Evolutionary conservation across 2,329 filamentous ascomycete genomes (phyloP).

Genomic region (Chrysosporium keratinophilum): DNA sequence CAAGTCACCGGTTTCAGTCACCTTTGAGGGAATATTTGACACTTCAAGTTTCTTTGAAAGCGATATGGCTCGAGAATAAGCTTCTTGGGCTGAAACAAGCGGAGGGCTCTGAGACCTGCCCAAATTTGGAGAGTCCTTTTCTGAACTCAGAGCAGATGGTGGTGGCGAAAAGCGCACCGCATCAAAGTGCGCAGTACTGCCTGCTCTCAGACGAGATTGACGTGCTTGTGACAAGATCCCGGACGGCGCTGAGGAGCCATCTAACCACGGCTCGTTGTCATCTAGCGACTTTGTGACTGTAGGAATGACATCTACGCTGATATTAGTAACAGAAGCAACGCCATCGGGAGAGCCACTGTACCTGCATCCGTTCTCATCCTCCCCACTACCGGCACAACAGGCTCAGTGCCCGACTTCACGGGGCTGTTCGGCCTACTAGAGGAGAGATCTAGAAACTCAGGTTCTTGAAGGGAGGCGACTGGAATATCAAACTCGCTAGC

Average conservation of each 20-base stretch:
- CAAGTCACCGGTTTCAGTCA: conserved; percentile 86
- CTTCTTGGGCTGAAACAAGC: conserved; percentile 59
- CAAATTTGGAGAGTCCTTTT: conserved; percentile 11
- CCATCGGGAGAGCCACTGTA: conserved; percentile 1
- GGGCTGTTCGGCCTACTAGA: conserved; percentile 18
- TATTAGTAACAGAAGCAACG: neutral
- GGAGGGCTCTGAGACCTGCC: conserved; percentile 64
- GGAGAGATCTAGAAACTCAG: conserved; percentile 41
- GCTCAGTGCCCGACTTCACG: conserved; percentile 1
- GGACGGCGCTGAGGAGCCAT: neutral
- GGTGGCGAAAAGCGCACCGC: conserved; percentile 3
- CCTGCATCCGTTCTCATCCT: conserved; percentile 36
- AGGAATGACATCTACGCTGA: neutral
- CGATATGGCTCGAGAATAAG: conserved; percentile 69
- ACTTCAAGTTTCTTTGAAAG: conserved; percentile 78
- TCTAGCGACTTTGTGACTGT: neutral
- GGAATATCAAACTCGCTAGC: conserved; percentile 25
- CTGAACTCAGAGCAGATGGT: neutral
- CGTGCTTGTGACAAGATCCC: neutral
- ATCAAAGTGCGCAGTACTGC: conserved; percentile 5
- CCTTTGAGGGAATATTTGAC: conserved; percentile 82
- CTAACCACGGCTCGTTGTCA: conserved; percentile 2
- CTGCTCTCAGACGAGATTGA: conserved; percentile 2
- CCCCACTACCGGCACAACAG: conserved; percentile 19
- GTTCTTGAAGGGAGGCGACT: conserved; percentile 36